phyloP scores from a whole-genome alignment of 2,329 filamentous ascomycete genomes.

The Polychaeton citri region DNA sequence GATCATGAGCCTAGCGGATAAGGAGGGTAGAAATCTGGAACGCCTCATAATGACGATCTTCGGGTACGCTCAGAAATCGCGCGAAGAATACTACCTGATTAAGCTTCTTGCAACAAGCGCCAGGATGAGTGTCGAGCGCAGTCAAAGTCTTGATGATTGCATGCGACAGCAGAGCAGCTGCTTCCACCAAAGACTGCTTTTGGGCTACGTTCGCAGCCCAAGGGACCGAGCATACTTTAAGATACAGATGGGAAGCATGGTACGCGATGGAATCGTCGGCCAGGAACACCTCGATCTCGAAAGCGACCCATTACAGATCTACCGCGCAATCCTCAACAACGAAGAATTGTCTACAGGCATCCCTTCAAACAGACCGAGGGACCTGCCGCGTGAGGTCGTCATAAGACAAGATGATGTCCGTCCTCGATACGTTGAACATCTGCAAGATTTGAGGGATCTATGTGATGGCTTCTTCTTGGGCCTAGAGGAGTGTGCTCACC shows the following conservation, averaged over 20 bases:
- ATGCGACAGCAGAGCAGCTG: constrained; percentile 61
- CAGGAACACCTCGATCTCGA: constrained; percentile 84
- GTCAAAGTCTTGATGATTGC: constrained; percentile 66
- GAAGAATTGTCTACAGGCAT: constrained; percentile 87
- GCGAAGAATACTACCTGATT: constrained; percentile 92
- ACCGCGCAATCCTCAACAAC: constrained; percentile 89
- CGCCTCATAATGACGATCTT: constrained; percentile 93
- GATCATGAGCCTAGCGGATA: constrained; percentile 73
- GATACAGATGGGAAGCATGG: constrained; percentile 69
- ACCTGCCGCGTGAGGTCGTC: constrained; percentile 83
- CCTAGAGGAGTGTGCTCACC: constrained; percentile 69
- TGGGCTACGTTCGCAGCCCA: constrained; percentile 80
- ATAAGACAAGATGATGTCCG: constrained; percentile 91
- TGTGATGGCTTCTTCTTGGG: constrained; percentile 77
- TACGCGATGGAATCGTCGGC: constrained; percentile 85
- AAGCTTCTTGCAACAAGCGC: constrained; percentile 76
- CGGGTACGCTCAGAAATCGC: constrained; percentile 88
- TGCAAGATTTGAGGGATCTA: constrained; percentile 87
- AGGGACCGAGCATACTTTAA: constrained; percentile 85
- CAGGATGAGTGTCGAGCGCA: constrained; percentile 70
- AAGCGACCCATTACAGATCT: constrained; percentile 95
- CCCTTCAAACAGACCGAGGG: constrained; percentile 65
- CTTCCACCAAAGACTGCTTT: constrained; percentile 81
- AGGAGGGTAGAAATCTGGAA: constrained; percentile 84
- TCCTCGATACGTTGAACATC: constrained; percentile 81